Evolutionary conservation across 768 basidiomycete species (phyloP).

Genomic region (Naganishia kalamii): DNA sequence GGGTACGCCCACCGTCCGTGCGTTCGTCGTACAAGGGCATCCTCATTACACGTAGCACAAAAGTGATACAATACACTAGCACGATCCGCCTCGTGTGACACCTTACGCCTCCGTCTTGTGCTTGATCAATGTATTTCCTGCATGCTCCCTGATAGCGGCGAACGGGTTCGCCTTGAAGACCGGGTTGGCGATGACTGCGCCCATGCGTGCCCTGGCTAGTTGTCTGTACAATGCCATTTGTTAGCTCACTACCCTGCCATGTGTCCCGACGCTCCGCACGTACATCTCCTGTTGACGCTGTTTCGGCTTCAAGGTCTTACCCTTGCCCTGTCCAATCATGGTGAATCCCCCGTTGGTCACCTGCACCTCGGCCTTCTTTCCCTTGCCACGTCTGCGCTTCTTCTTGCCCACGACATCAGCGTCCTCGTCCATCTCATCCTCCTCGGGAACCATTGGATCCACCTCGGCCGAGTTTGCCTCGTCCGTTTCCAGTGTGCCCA

Average conservation of each 20-base stretch:
- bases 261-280: conserved; percentile 11
- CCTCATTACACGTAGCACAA: too few relatives aligned
- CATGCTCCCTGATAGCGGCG: conserved; percentile 42
- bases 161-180: conserved; percentile 41
- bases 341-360: neutral
- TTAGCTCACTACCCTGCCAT: neutral
- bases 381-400: conserved; percentile 17
- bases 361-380: conserved; percentile 9
- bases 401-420: conserved; percentile 11
- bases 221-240: neutral
- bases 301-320: conserved; percentile 40
- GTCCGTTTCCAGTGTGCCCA: conserved; percentile 19
- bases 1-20: too few relatives aligned
- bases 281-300: conserved; percentile 40
- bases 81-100: neutral
- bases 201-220: conserved; percentile 9
- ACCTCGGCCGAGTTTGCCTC: conserved; percentile 16
- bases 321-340: conserved; percentile 40
- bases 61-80: too few relatives aligned
- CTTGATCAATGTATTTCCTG: conserved; percentile 33
- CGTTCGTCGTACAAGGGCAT: too few relatives aligned
- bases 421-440: conserved; percentile 18
- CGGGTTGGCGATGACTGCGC: conserved; percentile 36
- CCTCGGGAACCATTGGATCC: neutral
- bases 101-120: neutral